These are phyloP conservation scores for Cucurbita ficifolia DNA, from an alignment of 306 rosid genomes.

Conservation along the genomic window DNA sequence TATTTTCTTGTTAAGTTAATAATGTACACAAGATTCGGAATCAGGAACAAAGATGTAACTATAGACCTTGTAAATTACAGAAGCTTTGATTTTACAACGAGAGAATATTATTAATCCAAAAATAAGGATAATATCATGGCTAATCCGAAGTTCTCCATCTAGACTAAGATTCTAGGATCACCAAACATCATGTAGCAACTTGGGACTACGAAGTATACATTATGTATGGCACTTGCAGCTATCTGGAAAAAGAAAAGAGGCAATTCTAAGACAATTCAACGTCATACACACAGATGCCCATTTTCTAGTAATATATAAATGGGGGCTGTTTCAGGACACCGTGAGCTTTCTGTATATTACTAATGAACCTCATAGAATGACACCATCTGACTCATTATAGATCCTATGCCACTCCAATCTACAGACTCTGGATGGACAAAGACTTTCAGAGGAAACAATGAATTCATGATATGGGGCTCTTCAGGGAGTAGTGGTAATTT, in stretches of 20 bases:
- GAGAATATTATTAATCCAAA: background rate
- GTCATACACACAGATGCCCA: background rate
- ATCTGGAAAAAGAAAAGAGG: background rate
- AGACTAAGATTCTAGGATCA: background rate
- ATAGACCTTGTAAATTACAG: background rate
- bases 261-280: background rate
- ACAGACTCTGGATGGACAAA: background rate
- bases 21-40: background rate
- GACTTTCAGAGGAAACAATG: slow-evolving; percentile 2
- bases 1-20: too few relatives aligned
- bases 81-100: background rate
- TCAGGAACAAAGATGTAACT: background rate
- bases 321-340: background rate
- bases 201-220: slow-evolving; percentile 3
- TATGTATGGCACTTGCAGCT: slow-evolving; percentile 2
- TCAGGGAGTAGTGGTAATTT: background rate
- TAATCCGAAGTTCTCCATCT: slow-evolving; percentile 1
- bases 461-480: background rate
- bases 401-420: slow-evolving; percentile 3
- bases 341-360: background rate
- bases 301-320: background rate
- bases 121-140: background rate
- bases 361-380: background rate
- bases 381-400: background rate
- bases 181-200: background rate